Conservation (phyloP, 768 basidiomycete species). For the Leccinum rimulosum region DNA sequence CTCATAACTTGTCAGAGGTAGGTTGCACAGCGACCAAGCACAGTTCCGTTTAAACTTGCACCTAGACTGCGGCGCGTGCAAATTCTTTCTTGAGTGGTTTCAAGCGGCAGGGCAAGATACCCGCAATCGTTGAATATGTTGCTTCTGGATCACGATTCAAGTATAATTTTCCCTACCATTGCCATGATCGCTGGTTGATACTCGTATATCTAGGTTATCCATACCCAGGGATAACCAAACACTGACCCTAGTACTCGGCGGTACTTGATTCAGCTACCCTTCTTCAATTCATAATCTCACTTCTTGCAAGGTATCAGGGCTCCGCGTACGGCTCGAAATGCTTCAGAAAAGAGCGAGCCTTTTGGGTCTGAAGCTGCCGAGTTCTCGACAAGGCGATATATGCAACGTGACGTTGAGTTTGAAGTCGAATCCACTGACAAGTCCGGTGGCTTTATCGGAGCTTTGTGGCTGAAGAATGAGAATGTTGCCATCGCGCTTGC, state of each 20-base stretch:
- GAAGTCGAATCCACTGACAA: conserved; percentile 90
- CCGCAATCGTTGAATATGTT: conserved; percentile 90
- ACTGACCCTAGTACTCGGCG: conserved; percentile 87
- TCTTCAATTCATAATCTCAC: conserved; percentile 6
- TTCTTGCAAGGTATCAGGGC: conserved; percentile 74
- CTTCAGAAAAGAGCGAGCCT: conserved; percentile 85
- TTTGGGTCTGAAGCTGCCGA: conserved; percentile 81
- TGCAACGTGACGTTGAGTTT: conserved; percentile 96
- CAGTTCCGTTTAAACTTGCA: conserved; percentile 1
- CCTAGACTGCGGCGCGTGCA: conserved; percentile 69
- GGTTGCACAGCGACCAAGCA: conserved; percentile 8
- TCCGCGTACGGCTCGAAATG: conserved; percentile 78
- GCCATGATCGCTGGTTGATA: neutral
- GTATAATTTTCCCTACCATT: conserved; percentile 38
- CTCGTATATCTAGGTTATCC: conserved; percentile 53
- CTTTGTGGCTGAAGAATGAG: conserved; percentile 78
- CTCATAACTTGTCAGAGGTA: conserved; percentile 93
- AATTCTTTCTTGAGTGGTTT: conserved; percentile 86
- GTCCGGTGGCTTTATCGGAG: conserved; percentile 92
- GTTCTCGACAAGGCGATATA: conserved; percentile 73
- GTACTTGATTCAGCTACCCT: conserved; percentile 33
- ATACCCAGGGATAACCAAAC: conserved; percentile 92
- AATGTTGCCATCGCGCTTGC: conserved; percentile 85
- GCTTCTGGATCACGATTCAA: conserved; percentile 95
- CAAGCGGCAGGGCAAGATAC: conserved; percentile 82